phyloP scores from a whole-genome alignment of 106 monocot genomes.

The Dendrobium nobile region DNA sequence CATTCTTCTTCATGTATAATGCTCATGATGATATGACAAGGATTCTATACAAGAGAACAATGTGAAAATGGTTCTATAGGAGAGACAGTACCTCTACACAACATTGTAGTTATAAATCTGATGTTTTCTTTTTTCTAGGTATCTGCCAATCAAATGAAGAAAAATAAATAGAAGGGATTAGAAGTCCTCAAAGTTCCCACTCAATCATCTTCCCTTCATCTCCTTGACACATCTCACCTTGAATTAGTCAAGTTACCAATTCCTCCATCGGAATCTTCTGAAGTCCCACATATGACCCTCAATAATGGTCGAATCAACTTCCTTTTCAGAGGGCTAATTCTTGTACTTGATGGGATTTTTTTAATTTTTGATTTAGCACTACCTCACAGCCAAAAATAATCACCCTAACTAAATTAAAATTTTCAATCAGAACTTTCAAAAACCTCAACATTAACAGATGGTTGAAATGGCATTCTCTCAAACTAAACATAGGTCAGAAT shows the following conservation, averaged over 20 bases:
- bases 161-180: too few relatives aligned
- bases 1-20: too few relatives aligned
- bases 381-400: not conserved
- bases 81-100: too few relatives aligned
- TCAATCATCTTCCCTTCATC: too few relatives aligned
- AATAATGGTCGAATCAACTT: not conserved
- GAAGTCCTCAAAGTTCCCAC: too few relatives aligned
- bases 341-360: not conserved
- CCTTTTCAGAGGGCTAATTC: not conserved
- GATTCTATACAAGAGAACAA: too few relatives aligned
- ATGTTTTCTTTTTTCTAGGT: too few relatives aligned
- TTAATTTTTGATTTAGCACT: not conserved
- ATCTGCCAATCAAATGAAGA: too few relatives aligned
- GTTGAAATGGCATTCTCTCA: not conserved
- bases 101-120: too few relatives aligned
- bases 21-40: too few relatives aligned
- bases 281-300: not conserved
- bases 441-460: not conserved
- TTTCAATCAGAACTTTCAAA: not conserved
- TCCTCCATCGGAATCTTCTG: not conserved
- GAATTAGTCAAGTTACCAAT: not conserved
- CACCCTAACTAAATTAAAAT: not conserved
- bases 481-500: not conserved
- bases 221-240: too few relatives aligned
- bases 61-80: too few relatives aligned